Evolutionary conservation across 306 rosid species (phyloP).

Genomic region (Spatholobus suberectus): DNA sequence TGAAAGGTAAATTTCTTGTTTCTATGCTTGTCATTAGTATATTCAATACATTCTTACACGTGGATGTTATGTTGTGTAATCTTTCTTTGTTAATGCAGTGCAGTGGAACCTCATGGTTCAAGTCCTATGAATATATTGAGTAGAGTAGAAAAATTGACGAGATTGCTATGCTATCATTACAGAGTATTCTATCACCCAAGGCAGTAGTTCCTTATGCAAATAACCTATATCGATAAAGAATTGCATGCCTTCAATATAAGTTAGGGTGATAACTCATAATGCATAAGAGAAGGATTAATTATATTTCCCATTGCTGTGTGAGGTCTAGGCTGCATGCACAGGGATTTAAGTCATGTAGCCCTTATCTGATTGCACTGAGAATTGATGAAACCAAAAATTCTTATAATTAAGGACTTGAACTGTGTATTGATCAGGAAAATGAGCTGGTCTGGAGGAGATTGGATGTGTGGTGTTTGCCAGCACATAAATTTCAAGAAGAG

Average conservation of each 20-base stretch:
- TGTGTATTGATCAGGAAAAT: slow-evolving; percentile 50
- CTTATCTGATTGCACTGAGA: slow-evolving; percentile 27
- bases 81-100: slow-evolving; percentile 31
- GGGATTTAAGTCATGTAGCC: background rate
- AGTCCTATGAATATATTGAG: background rate
- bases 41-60: background rate
- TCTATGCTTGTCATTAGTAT: slow-evolving; percentile 24
- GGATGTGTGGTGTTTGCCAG: slow-evolving; percentile 94
- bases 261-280: background rate
- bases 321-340: slow-evolving; percentile 26
- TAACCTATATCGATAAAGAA: background rate
- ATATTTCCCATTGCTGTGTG: slow-evolving; percentile 23
- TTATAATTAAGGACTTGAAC: slow-evolving; percentile 7
- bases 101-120: slow-evolving; percentile 19
- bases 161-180: slow-evolving; percentile 3
- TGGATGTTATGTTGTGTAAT: slow-evolving; percentile 20
- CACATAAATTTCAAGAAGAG: slow-evolving; percentile 88
- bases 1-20: slow-evolving; percentile 53
- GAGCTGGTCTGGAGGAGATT: slow-evolving; percentile 97
- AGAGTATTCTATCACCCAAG: slow-evolving; percentile 27
- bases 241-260: background rate
- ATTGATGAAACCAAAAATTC: slow-evolving; percentile 9
- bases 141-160: slow-evolving; percentile 6
- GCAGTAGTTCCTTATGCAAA: slow-evolving; percentile 7
- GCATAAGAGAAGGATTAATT: slow-evolving; percentile 18